These are phyloP conservation scores for Dichotomocladium elegans DNA, from an alignment of 371 early-diverging fungal species.

Conservation along the genomic window DNA sequence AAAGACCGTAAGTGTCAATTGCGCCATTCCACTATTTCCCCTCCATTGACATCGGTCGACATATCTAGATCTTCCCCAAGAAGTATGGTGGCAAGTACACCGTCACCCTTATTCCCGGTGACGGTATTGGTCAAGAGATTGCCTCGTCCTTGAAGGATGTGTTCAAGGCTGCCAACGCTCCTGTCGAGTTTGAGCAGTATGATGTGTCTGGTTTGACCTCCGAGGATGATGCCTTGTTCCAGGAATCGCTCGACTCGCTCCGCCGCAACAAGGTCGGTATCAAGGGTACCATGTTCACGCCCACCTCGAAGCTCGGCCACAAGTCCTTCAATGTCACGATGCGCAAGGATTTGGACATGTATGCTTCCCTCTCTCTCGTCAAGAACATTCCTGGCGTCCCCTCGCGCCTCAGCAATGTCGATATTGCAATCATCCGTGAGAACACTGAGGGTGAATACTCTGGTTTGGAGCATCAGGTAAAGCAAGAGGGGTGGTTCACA, in stretches of 20 bases:
- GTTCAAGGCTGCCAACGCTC: conserved; percentile 88
- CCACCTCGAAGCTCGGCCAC: conserved; percentile 81
- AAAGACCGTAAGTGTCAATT: conserved; percentile 29
- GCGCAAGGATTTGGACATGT: conserved; percentile 96
- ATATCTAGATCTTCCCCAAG: conserved; percentile 34
- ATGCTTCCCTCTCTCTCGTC: conserved; percentile 84
- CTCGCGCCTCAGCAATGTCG: conserved; percentile 85
- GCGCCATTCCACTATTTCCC: neutral
- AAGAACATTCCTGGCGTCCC: conserved; percentile 81
- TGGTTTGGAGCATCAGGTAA: conserved; percentile 92
- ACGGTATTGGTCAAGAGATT: conserved; percentile 95
- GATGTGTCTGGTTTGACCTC: conserved; percentile 88
- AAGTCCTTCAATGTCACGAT: conserved; percentile 89
- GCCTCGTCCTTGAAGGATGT: conserved; percentile 87
- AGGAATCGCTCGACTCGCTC: conserved; percentile 87
- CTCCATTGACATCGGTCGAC: too few species aligned
- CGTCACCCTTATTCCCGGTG: conserved; percentile 96
- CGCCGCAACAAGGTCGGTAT: conserved; percentile 93
- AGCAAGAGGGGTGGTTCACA: neutral
- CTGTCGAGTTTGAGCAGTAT: conserved; percentile 93
- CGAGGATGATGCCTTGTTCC: conserved; percentile 67
- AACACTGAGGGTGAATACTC: conserved; percentile 99
- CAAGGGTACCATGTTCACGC: conserved; percentile 96
- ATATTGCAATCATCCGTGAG: conserved; percentile 97
- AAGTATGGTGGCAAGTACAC: conserved; percentile 77